Evolutionary conservation across 345 rosid species (phyloP).

Genomic region (Populus pruinosa): DNA sequence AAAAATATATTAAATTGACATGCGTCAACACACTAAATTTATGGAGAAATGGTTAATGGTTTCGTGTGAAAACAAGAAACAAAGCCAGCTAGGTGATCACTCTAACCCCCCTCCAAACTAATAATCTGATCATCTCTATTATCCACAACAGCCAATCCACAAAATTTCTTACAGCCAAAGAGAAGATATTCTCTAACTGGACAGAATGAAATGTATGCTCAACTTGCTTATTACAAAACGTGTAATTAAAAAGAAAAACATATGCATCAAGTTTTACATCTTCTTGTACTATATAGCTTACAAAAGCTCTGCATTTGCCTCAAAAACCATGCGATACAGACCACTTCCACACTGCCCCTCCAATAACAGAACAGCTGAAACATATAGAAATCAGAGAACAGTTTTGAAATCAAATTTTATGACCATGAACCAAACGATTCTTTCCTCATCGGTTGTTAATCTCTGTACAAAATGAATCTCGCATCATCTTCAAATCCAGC

Average conservation of each 20-base stretch:
- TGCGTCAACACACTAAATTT: not conserved
- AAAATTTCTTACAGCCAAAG: too few species aligned
- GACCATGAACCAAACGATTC: not conserved
- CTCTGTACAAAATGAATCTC: constrained; percentile 50
- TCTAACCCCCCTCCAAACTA: not conserved
- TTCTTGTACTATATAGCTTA: not conserved
- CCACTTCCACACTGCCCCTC: not conserved
- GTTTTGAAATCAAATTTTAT: not conserved
- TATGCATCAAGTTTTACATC: not conserved
- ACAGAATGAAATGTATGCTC: not conserved
- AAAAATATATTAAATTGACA: too few species aligned
- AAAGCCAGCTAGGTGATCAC: not conserved
- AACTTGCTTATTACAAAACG: not conserved
- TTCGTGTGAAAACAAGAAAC: not conserved
- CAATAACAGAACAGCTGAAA: not conserved
- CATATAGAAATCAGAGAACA: constrained; percentile 1
- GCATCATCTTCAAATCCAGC: constrained; percentile 67
- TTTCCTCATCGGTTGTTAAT: constrained; percentile 26
- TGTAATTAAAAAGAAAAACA: not conserved
- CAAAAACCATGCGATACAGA: not conserved
- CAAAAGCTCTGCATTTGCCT: not conserved
- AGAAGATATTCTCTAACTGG: not conserved
- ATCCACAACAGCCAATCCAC: not conserved
- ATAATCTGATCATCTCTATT: not conserved
- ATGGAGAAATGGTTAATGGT: not conserved